A percentile compares a stretch with the other conserved stretches of the same genome.
phyloP scores from a whole-genome alignment of 2,329 filamentous ascomycete species.

The Fusarium sp. region DNA sequence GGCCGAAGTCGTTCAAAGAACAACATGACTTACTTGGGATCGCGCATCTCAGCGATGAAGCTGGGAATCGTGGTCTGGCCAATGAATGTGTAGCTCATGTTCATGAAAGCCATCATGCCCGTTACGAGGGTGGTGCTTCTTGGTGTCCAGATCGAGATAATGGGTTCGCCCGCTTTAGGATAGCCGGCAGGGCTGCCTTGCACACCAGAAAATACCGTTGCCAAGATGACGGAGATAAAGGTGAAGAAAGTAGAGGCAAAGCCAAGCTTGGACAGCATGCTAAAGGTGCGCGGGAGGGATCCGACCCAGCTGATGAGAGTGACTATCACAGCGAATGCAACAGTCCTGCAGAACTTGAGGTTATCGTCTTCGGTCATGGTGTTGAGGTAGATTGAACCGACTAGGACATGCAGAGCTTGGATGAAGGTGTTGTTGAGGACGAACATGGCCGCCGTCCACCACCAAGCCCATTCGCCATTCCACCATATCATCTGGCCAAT shows the following conservation, averaged over 20 bases:
- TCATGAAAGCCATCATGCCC: conserved; percentile 89
- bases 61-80: conserved; percentile 93
- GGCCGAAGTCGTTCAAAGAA: fast-evolving
- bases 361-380: conserved; percentile 80
- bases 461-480: conserved; percentile 79
- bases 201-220: conserved; percentile 82
- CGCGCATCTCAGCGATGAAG: conserved; percentile 94
- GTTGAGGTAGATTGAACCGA: conserved; percentile 88
- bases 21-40: conserved; percentile 61
- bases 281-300: conserved; percentile 88
- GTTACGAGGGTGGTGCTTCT: conserved; percentile 81
- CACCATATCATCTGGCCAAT: conserved; percentile 94
- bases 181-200: conserved; percentile 80
- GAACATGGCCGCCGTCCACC: conserved; percentile 84
- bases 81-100: conserved; percentile 96
- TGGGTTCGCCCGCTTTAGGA: conserved; percentile 69
- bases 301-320: conserved; percentile 80
- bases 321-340: conserved; percentile 81
- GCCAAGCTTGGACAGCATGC: conserved; percentile 80
- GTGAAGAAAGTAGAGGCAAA: conserved; percentile 86
- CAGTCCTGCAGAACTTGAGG: conserved; percentile 75
- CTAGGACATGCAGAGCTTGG: conserved; percentile 82
- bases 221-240: conserved; percentile 88
- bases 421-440: conserved; percentile 94
- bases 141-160: conserved; percentile 75